Base-by-base conservation (phyloP, 2,329 filamentous ascomycete species). In the Akanthomyces muscarius region DNA sequence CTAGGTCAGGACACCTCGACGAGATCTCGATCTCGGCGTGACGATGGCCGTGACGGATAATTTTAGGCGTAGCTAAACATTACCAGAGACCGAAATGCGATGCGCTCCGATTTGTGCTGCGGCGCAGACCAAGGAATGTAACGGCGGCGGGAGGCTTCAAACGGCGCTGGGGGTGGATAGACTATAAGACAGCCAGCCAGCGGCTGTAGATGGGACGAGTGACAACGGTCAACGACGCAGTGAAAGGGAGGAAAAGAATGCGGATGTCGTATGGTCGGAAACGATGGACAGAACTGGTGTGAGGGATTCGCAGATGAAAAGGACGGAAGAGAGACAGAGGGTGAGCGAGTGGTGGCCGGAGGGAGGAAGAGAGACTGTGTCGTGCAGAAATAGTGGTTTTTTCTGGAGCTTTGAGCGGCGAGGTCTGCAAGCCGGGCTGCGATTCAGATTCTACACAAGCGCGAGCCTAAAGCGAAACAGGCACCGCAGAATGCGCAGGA, bases 361-460 rank as follows among this genome's bases (percentile, higher is more conserved):
- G 45, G 57, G 45, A 60, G 57, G 57, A 44, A 51, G 56, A 60
- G 57, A 60, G 57, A 30, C 33, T 59, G 53, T 44, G 56, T 59
- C 33, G 57, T 60, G 45, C 57, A 51, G 36, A 60, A 60, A 51
- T 42, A 36, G 47, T 60, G 57, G 33, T 60, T 51, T 51, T 60
- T 60, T 51, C 47, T 60, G 45, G 56, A 58, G 55, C 54, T 56
- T 30, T 11, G 57, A 42, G 23, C 13, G 14, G 45, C 45, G 23
- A 51, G 36, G 6, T 18, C n/a, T 8, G 11, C n/a, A 51, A 23
- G 56, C 33, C 18, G 25, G 47, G 42, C 33, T 42, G 57, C 30
- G 45, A 59, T 59, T 59, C 21, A 38, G 36, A 33, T 51, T 60
- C 42, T 60, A 60, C 57, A 60, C 57, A 42, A 42, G 57, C 36